These are phyloP conservation scores for Eucalyptus shirleyi DNA, from an alignment of 345 rosid species.

Conservation along the genomic window DNA sequence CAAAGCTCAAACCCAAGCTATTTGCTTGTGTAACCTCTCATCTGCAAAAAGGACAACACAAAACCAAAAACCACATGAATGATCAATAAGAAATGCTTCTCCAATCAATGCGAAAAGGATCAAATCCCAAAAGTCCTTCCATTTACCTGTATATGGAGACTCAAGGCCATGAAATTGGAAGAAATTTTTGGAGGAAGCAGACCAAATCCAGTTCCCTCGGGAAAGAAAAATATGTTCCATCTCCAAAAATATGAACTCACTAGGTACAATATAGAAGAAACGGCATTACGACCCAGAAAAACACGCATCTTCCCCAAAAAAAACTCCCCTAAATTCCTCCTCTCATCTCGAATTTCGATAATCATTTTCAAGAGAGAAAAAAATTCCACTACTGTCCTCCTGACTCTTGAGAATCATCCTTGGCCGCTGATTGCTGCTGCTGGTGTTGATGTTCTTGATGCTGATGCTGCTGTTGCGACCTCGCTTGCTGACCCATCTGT, in stretches of 20 bases:
- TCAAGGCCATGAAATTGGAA: constrained; percentile 9
- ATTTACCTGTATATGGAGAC: constrained; percentile 33
- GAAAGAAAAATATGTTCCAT: constrained; percentile 15
- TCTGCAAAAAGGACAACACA: constrained; percentile 48
- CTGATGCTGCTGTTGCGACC: constrained; percentile 29
- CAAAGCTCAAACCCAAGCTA: constrained; percentile 29
- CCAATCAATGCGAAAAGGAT: background rate
- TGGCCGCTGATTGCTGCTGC: constrained; percentile 19
- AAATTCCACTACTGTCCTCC: constrained; percentile 45
- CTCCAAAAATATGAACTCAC: background rate
- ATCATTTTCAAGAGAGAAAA: background rate
- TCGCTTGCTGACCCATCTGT: constrained; percentile 72
- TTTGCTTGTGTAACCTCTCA: constrained; percentile 36
- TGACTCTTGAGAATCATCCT: constrained; percentile 87
- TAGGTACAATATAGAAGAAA: constrained; percentile 9
- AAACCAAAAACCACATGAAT: background rate
- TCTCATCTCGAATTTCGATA: background rate
- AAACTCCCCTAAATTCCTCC: constrained; percentile 5
- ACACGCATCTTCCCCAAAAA: background rate
- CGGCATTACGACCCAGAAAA: background rate
- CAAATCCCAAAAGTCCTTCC: background rate
- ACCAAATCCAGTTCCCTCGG: constrained; percentile 22
- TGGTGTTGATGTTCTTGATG: constrained; percentile 29
- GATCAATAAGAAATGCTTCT: background rate
- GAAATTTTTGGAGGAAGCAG: constrained; percentile 2